Evolutionary conservation across 2,329 filamentous ascomycete species (phyloP).

Genomic region (Drechslerella coelobrocha): DNA sequence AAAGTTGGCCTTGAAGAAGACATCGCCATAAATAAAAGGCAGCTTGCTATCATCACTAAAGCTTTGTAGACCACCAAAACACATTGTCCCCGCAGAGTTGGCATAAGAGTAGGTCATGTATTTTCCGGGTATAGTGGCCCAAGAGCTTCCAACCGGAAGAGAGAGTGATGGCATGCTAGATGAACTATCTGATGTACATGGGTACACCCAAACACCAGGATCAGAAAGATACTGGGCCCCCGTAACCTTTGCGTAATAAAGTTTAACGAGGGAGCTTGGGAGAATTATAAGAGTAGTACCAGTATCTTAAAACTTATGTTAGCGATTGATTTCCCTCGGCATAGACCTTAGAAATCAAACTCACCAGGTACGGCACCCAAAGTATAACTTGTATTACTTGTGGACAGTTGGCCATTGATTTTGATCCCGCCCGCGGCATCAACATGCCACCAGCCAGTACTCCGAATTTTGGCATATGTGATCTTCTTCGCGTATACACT

Average conservation of each 20-base stretch:
- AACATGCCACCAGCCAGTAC: slow-evolving; percentile 38
- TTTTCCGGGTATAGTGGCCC: slow-evolving; percentile 57
- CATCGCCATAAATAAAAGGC: slow-evolving; percentile 71
- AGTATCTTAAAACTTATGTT: slow-evolving; percentile 56
- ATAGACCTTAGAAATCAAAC: not conserved
- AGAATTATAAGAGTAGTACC: slow-evolving; percentile 61
- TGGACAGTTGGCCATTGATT: slow-evolving; percentile 23
- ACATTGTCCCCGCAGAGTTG: slow-evolving; percentile 52
- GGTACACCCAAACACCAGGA: slow-evolving; percentile 57
- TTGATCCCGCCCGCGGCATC: slow-evolving; percentile 31
- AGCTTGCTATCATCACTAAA: slow-evolving; percentile 6
- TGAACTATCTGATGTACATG: slow-evolving; percentile 57
- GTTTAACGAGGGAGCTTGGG: slow-evolving; percentile 57
- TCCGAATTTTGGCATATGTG: slow-evolving; percentile 58
- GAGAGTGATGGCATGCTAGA: slow-evolving; percentile 57
- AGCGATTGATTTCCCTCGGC: slow-evolving; percentile 30
- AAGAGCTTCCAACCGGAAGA: slow-evolving; percentile 57
- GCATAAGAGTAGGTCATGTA: slow-evolving; percentile 58
- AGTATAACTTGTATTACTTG: slow-evolving; percentile 13
- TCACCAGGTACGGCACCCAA: slow-evolving; percentile 30
- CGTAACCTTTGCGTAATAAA: slow-evolving; percentile 59
- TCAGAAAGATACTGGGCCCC: slow-evolving; percentile 57
- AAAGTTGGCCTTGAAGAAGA: slow-evolving; percentile 92
- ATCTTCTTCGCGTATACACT: slow-evolving; percentile 65
- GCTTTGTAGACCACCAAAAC: slow-evolving; percentile 58